phyloP scores from a whole-genome alignment of 306 rosid species.

The Oxytropis ochrocephala region DNA sequence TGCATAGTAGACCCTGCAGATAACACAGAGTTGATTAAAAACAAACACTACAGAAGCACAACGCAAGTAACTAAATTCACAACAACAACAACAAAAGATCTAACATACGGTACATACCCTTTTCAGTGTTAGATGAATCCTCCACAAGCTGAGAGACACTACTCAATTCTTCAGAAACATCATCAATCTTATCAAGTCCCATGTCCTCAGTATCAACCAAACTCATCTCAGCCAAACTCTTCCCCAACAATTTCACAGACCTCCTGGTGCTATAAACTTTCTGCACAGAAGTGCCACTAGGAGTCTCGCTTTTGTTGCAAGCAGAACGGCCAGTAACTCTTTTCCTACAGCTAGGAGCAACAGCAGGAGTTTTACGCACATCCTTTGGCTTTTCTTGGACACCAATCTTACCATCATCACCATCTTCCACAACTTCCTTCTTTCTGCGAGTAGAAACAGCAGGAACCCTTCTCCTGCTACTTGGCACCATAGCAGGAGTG shows the following conservation, averaged over 20 bases:
- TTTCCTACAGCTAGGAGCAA: conserved; percentile 29
- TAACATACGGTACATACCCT: conserved; percentile 34
- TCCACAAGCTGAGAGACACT: conserved; percentile 13
- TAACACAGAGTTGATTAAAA: not conserved
- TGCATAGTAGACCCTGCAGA: conserved; percentile 31
- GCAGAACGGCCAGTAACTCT: conserved; percentile 29
- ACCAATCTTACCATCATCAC: not conserved
- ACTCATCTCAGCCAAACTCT: conserved; percentile 46
- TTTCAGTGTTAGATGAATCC: conserved; percentile 17
- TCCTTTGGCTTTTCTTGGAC: conserved; percentile 18
- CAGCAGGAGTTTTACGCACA: conserved; percentile 46
- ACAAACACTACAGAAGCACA: not conserved
- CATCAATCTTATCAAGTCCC: conserved; percentile 22
- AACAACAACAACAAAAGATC: not conserved
- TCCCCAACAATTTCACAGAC: conserved; percentile 59
- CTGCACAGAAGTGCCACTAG: conserved; percentile 26
- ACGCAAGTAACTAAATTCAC: not conserved
- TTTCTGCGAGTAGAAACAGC: conserved; percentile 28
- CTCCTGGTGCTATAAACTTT: conserved; percentile 52
- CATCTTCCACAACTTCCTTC: conserved; percentile 26
- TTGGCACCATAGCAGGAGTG: conserved; percentile 27
- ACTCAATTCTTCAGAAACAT: conserved; percentile 33
- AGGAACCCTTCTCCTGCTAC: conserved; percentile 23
- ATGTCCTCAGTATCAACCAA: conserved; percentile 27
- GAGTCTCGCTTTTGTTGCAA: conserved; percentile 22